Conservation (phyloP, 768 basidiomycete genomes). For the Russula virescens region DNA sequence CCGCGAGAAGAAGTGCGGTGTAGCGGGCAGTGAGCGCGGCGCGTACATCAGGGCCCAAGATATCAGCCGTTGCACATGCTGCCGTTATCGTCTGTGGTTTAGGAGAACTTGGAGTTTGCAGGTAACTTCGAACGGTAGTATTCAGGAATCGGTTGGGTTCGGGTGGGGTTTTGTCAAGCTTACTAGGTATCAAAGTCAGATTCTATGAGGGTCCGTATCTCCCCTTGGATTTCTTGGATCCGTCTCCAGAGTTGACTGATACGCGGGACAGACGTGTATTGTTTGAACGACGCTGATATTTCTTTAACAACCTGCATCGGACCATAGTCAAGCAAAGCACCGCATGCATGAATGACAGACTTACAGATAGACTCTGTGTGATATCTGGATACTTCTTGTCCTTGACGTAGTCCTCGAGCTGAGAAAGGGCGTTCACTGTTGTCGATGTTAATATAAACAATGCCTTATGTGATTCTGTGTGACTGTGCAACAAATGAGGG, state of each 20-base stretch:
- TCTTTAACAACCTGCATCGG: conserved; percentile 74
- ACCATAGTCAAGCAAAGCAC: conserved; percentile 1
- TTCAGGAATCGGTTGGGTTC: not conserved
- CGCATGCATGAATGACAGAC: conserved; percentile 32
- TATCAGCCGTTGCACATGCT: conserved; percentile 85
- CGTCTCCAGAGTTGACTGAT: conserved; percentile 75
- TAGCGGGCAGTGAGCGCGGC: conserved; percentile 81
- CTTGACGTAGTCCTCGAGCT: conserved; percentile 71
- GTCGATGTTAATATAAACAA: not conserved
- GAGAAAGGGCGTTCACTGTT: conserved; percentile 74
- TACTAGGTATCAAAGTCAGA: conserved; percentile 91
- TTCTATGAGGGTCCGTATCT: conserved; percentile 74
- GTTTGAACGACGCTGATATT: conserved; percentile 73
- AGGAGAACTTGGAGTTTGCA: conserved; percentile 55
- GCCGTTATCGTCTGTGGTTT: conserved; percentile 65
- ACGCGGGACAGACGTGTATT: conserved; percentile 67
- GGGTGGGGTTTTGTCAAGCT: conserved; percentile 31
- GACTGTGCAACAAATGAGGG: not conserved
- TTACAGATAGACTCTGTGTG: conserved; percentile 70
- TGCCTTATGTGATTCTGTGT: not conserved
- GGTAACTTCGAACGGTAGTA: conserved; percentile 48
- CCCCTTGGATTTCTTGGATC: conserved; percentile 78
- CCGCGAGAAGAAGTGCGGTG: conserved; percentile 83
- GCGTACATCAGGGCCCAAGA: conserved; percentile 80
- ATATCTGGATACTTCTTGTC: conserved; percentile 80